Base-by-base conservation (phyloP, 2,329 filamentous ascomycete genomes). In the Cytospora schulzeri region DNA sequence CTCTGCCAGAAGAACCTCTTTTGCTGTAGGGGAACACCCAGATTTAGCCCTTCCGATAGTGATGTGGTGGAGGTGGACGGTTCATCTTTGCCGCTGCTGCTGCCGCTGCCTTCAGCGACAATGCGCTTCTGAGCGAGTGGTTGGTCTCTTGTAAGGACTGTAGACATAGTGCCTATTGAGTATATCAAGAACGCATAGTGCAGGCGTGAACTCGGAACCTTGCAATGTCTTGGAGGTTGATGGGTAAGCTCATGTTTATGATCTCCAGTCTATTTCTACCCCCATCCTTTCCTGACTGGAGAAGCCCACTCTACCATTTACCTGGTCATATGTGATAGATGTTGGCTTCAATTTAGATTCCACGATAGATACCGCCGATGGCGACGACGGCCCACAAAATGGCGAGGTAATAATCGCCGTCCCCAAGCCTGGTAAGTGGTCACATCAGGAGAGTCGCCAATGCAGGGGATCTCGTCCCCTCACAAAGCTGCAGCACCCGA, bases 1-100 rank as follows among this genome's bases (percentile, higher is more conserved):
- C 69, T 71, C 62, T 77, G 73, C 59, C 73, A 78, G 66, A 72
- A 77, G 57, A 76, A 78, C 6, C 69, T 69, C 58, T 71, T 75
- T 52, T 69, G 68, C 1, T 71, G 35, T 4, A 71, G 29, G 0
- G 73, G 67, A 7, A 68, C 71, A 0, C 76, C 76, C 2, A 79
- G 68, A 0, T 72, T 69, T 11, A 73, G 72, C 5, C 35, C 15
- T 14, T 45, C 50, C 7, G 66, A 52, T 22, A 56, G 45, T n/a
- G 66, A 66, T 12, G 54, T 48, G 33, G 24, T 63, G 11, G 64
- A 57, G 1, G 38, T 52, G n/a, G 56, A 33, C 19, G 48, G 48
- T 11, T 58, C 64, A 54, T 59, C 33, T 24, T 66, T 66, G 17
- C 64, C 60, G 19, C 38, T 54, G 1, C 19, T 56, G 35, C 24